These are phyloP conservation scores for Fusarium setosum DNA, from an alignment of 2,329 filamentous ascomycete genomes.

Conservation along the genomic window DNA sequence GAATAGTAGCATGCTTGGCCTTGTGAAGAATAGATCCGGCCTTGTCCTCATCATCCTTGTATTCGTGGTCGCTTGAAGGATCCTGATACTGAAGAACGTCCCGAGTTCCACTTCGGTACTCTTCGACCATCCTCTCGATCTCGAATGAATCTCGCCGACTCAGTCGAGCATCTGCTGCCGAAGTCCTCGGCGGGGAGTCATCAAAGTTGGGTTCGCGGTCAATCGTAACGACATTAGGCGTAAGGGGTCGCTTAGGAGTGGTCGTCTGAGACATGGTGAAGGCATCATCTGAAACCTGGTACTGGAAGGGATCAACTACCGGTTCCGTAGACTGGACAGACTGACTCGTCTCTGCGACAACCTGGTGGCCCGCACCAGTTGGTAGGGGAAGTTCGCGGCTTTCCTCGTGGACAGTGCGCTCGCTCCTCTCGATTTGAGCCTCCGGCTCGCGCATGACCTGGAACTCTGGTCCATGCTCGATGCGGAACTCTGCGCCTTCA, in stretches of 20 bases:
- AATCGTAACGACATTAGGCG: constrained; percentile 64
- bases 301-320: constrained; percentile 69
- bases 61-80: constrained; percentile 36
- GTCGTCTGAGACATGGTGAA: constrained; percentile 57
- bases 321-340: constrained; percentile 39
- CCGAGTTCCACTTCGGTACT: constrained; percentile 41
- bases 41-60: constrained; percentile 55
- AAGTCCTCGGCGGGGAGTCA: constrained; percentile 45
- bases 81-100: constrained; percentile 30
- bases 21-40: constrained; percentile 58
- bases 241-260: constrained; percentile 56
- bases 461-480: constrained; percentile 45
- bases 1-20: constrained; percentile 59
- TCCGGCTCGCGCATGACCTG: constrained; percentile 37
- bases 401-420: constrained; percentile 41
- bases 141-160: constrained; percentile 65
- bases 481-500: constrained; percentile 42
- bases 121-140: constrained; percentile 50
- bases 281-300: constrained; percentile 64
- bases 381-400: constrained; percentile 41
- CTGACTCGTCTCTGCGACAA: constrained; percentile 39
- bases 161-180: constrained; percentile 50
- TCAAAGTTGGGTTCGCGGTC: constrained; percentile 65
- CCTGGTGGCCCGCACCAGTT: constrained; percentile 43
- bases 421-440: constrained; percentile 37